Evolutionary conservation across 2,329 filamentous ascomycete species (phyloP).

Genomic region (Chalara sp.): DNA sequence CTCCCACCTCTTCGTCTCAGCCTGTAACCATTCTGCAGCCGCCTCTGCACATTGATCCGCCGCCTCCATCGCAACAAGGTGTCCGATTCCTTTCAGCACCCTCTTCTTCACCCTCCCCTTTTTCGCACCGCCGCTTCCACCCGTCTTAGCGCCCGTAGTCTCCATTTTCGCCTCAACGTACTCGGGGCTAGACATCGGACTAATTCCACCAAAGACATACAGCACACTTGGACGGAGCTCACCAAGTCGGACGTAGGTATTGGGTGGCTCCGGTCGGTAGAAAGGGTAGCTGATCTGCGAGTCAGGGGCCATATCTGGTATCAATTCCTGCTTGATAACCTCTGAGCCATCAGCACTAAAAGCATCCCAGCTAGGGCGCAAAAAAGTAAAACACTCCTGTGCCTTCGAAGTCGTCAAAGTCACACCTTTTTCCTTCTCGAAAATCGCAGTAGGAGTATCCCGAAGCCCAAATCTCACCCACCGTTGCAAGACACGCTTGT

Average conservation of each 20-base stretch:
- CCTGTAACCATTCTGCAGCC: background rate
- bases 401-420: conserved; percentile 78
- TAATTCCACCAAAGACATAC: conserved; percentile 61
- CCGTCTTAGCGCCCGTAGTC: conserved; percentile 54
- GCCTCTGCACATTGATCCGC: conserved; percentile 54
- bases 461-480: conserved; percentile 72
- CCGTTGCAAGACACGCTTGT: conserved; percentile 67
- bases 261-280: conserved; percentile 58
- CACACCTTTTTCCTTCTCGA: conserved; percentile 45
- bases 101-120: conserved; percentile 62
- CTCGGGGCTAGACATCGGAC: conserved; percentile 45
- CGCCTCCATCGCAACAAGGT: conserved; percentile 79
- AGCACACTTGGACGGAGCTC: conserved; percentile 57
- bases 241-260: conserved; percentile 49
- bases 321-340: conserved; percentile 41
- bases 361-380: conserved; percentile 49
- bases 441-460: conserved; percentile 57
- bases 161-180: conserved; percentile 51
- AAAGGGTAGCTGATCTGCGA: conserved; percentile 39
- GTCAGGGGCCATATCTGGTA: conserved; percentile 24
- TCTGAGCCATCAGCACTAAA: conserved; percentile 25
- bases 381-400: conserved; percentile 77
- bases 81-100: conserved; percentile 58
- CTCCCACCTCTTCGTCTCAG: background rate
- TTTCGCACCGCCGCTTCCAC: conserved; percentile 57